Percentiles rank a stretch among this genome's conserved stretches.
These are phyloP conservation scores for Lolium rigidum DNA, from an alignment of 176 grass and related monocot species.

Conservation along the genomic window DNA sequence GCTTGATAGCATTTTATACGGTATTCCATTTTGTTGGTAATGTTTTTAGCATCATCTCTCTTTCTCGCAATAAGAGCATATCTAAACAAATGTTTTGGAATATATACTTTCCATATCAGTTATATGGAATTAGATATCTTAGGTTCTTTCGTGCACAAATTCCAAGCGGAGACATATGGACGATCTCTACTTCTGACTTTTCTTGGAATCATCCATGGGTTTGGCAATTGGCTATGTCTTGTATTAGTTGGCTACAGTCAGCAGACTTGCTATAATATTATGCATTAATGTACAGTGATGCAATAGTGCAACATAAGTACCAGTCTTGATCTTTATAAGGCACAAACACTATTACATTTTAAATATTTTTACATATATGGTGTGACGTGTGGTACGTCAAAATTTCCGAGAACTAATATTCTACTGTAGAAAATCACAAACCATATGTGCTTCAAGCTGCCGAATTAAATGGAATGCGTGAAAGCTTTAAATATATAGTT, in stretches of 20 bases:
- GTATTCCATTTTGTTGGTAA: not conserved
- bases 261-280: not conserved
- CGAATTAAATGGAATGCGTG: not conserved
- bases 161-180: not conserved
- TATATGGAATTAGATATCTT: slow-evolving; percentile 7
- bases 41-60: slow-evolving; percentile 5
- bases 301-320: not conserved
- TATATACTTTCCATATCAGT: slow-evolving; percentile 36
- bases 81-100: slow-evolving; percentile 9
- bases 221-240: not conserved
- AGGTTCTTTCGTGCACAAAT: slow-evolving; percentile 22
- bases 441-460: not conserved
- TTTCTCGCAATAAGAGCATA: slow-evolving; percentile 11
- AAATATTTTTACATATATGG: not conserved
- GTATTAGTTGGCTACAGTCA: not conserved
- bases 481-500: not conserved
- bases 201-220: slow-evolving; percentile 1
- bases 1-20: slow-evolving; percentile 37
- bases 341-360: not conserved
- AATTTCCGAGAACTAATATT: not conserved
- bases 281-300: not conserved
- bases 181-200: not conserved
- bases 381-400: not conserved
- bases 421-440: not conserved
- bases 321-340: not conserved